Evolutionary conservation across 1,284 basidiomycete species (phyloP).

Genomic region (Malassezia arunalokei): DNA sequence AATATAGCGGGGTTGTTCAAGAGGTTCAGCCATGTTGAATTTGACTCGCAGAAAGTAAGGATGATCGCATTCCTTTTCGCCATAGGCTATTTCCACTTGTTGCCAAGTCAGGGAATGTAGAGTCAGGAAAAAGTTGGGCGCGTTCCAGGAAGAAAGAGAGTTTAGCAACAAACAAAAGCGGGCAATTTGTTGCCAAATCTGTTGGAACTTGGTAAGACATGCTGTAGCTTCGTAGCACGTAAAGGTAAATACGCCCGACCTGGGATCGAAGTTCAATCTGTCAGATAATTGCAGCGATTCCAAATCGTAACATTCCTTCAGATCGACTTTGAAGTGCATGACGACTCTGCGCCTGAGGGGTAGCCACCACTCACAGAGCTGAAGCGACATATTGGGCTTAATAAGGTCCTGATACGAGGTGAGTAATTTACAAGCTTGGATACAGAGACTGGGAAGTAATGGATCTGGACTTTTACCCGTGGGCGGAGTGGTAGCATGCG

Average conservation of each 20-base stretch:
- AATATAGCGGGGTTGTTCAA: neutral
- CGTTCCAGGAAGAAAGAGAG: neutral
- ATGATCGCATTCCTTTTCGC: neutral
- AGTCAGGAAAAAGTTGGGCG: neutral
- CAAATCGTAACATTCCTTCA: neutral
- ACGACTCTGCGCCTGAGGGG: slow-evolving; percentile 3
- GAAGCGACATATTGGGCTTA: slow-evolving; percentile 5
- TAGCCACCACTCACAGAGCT: slow-evolving; percentile 13
- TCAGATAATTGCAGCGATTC: neutral
- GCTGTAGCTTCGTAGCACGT: neutral
- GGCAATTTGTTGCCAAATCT: slow-evolving; percentile 7
- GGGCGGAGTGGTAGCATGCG: neutral
- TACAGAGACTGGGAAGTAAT: slow-evolving; percentile 6
- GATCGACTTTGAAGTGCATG: slow-evolving; percentile 1
- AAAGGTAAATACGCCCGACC: neutral
- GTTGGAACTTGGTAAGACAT: neutral
- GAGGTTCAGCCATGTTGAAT: neutral
- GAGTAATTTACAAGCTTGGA: slow-evolving; percentile 4
- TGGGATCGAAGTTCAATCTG: neutral
- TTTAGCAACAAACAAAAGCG: slow-evolving; percentile 8
- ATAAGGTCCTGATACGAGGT: neutral
- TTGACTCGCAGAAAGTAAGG: neutral
- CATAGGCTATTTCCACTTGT: neutral
- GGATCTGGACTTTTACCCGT: neutral
- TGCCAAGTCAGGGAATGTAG: neutral